A percentile compares a stretch with the other conserved stretches of the same genome.
Evolutionary conservation across 202 grass and related monocot genomes (phyloP).

Genomic region (Cymbopogon flexuosus): DNA sequence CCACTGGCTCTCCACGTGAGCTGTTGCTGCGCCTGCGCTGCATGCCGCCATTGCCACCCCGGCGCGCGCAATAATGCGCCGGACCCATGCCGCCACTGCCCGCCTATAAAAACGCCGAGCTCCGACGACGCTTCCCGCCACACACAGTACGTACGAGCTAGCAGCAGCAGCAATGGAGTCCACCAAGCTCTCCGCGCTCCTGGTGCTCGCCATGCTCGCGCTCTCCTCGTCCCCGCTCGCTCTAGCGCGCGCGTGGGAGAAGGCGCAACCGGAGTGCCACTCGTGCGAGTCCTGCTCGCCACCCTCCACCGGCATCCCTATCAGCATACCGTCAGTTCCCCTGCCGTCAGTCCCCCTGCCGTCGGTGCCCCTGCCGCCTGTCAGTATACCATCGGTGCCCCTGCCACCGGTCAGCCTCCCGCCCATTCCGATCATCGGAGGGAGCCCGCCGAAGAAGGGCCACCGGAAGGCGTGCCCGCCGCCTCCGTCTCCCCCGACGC

Average conservation of each 20-base stretch:
- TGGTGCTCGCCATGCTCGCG: slow-evolving; percentile 55
- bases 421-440: slow-evolving; percentile 17
- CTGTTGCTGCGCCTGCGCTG: slow-evolving; percentile 6
- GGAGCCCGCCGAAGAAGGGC: slow-evolving; percentile 8
- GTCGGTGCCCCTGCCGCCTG: neutral
- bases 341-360: neutral
- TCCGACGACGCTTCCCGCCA: slow-evolving; percentile 7
- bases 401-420: neutral
- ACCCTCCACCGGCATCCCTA: neutral
- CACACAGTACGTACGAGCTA: neutral
- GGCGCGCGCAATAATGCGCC: neutral
- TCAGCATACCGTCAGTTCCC: slow-evolving; percentile 1
- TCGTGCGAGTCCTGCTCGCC: slow-evolving; percentile 11
- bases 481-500: neutral
- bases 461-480: slow-evolving; percentile 38
- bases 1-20: slow-evolving; percentile 42
- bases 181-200: slow-evolving; percentile 58
- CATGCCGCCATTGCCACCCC: slow-evolving; percentile 12
- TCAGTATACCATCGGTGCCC: neutral
- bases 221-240: too few species aligned
- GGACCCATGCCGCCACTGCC: neutral
- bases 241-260: slow-evolving; percentile 43
- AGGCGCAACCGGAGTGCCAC: slow-evolving; percentile 10
- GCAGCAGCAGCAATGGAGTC: slow-evolving; percentile 38
- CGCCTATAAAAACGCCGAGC: slow-evolving; percentile 35